Base-by-base conservation (phyloP, 352 stramenopile species). In the Globisporangium recalcitrans region DNA sequence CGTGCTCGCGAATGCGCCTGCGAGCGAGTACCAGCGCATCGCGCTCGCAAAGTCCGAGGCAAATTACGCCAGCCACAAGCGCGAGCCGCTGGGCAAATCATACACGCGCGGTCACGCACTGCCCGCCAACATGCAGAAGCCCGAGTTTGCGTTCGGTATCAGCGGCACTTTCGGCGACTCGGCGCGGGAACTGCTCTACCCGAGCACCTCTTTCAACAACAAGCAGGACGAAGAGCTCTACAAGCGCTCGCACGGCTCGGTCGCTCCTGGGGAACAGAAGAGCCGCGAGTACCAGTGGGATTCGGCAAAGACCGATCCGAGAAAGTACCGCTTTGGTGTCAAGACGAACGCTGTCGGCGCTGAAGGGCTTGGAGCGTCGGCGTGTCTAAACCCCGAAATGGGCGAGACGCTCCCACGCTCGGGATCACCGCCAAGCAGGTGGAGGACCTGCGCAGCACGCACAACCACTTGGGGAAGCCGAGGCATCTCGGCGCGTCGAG, bases 201-300 rank as follows among this genome's bases (percentile, higher is more conserved):
- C 78, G 5, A 81, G 68, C 21, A 90, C 69, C 4, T 66, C 64
- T 13, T 42, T 88, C 46, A 91, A 92, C 67, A 88, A 62, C 47
- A 63, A 77, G 48, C 70, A 92, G 36, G 68, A 81, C 36, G 72
- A 88, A 56, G 79, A 78, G 21, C 69, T 80, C 11, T 97, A 95
- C 78, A 88, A 82, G 55, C 69, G 79, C 55, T 93, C 75, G 29
- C 85, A 97, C 55, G 80, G 87, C 2, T 85, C 77, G 3, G 80
- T 90, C 40, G 78, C 78, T 1, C 87, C 90, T 5, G 90, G 90
- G 0, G 84, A 96, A 57, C 91, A 97, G 65, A 91, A 89, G 63
- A 85, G 86, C 60, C 81, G 88, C 21, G 77, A 91, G 61, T 97
- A 97, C 66, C 63, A 78, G 49, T 96, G 88, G 88, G 71, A 84